Evolutionary conservation across 2,329 filamentous ascomycete genomes (phyloP), one percentile per base, ranked within the genome.

Genomic region (Neofusicoccum ribis): DNA sequence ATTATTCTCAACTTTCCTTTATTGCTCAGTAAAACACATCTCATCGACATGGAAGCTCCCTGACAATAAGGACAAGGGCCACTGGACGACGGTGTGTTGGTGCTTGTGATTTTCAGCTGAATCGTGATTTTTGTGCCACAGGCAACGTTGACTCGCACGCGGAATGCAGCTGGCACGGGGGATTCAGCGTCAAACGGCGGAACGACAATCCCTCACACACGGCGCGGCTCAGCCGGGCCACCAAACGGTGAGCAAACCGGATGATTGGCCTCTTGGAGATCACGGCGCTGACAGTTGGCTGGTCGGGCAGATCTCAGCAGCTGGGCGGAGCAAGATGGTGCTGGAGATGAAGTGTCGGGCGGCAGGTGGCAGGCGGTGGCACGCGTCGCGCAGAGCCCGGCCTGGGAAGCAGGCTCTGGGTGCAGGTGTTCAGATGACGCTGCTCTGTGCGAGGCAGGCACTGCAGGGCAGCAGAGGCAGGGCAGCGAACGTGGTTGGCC

Each of bases 261-360:
- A 59, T 11, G 23, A 23, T 17, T 11, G 34, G 50, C 15, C 5
- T 23, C 27, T 15, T 12, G 31, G 31, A 37, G 56, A 49, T 60
- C 56, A 4, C 27, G 41, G 20, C 9, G 15, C n/a, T 60, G 56
- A 60, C 56, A 60, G 56, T 23, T 60, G 56, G 27, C 34, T 52
- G 11, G 41, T 23, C 15, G 15, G 23, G 39, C 15, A 44, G 50
- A 52, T 58, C 54, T 56, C 17, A 17, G 54, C n/a, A 34, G 14
- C n/a, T 17, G 15, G 14, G 43, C 43, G 43, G 41, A 60, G 50
- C 36, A 34, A 39, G 27, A 37, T 37, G 41, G 41, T 60, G 56
- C 43, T 60, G 56, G 54, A 47, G 56, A 43, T 60, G 56, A 60
- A 39, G 56, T 60, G 56, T 60, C 56, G 56, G 31, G 31, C 2